Percentiles rank a stretch among this genome's conserved stretches.
phyloP scores from a whole-genome alignment of 495 filamentous ascomycete genomes.

The Wilcoxina mikolae region DNA sequence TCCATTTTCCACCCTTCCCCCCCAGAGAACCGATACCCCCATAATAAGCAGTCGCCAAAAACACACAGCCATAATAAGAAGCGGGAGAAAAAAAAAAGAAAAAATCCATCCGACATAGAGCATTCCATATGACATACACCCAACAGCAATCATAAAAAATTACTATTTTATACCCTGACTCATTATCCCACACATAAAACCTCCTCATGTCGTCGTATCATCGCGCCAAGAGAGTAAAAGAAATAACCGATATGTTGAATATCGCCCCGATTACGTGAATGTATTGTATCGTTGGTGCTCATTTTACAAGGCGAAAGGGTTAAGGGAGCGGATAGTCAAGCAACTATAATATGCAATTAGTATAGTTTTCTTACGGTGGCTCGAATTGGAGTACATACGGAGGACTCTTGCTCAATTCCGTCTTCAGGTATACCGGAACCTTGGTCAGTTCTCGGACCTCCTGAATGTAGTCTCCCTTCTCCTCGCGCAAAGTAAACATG shows the following conservation, averaged over 20 bases:
- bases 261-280: constrained; percentile 9
- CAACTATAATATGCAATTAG: constrained; percentile 47
- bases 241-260: constrained; percentile 19
- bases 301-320: constrained; percentile 80
- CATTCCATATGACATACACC: neutral
- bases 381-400: constrained; percentile 51
- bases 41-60: neutral
- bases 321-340: constrained; percentile 91
- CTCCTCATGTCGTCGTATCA: neutral
- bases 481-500: constrained; percentile 77
- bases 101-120: neutral
- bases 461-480: constrained; percentile 90
- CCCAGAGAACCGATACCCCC: neutral
- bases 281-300: neutral
- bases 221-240: neutral
- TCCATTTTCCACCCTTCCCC: neutral
- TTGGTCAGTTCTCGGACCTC: constrained; percentile 95
- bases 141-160: neutral
- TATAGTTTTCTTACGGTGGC: constrained; percentile 19
- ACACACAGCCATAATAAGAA: neutral
- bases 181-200: neutral
- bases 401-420: constrained; percentile 94
- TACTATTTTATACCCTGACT: neutral
- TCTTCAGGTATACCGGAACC: constrained; percentile 93
- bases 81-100: neutral